phyloP scores from a whole-genome alignment of 257 asterid genomes.

The Eucommia ulmoides region DNA sequence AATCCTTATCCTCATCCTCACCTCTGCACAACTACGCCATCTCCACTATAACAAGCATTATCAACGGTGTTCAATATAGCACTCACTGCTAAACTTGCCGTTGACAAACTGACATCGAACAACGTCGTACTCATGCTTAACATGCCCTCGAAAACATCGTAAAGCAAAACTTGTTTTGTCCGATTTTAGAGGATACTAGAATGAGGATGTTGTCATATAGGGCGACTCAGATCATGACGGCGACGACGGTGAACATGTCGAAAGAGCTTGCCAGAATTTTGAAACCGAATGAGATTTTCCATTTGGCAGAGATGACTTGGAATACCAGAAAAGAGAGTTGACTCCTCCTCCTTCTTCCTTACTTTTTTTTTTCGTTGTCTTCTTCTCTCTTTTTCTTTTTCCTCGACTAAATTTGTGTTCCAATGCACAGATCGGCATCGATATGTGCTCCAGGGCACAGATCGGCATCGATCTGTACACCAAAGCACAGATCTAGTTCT shows the following conservation, averaged over 20 bases:
- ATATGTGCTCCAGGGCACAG: no score
- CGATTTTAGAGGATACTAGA: slow-evolving; percentile 47
- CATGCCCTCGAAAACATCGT: slow-evolving; percentile 57
- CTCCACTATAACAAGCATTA: slow-evolving; percentile 23
- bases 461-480: no score
- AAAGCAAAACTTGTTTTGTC: slow-evolving; percentile 52
- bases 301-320: slow-evolving; percentile 53
- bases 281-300: slow-evolving; percentile 36
- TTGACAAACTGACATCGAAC: slow-evolving; percentile 20
- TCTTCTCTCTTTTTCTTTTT: no score
- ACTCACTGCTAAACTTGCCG: slow-evolving; percentile 46
- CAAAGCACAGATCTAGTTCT: no score
- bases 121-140: slow-evolving; percentile 55
- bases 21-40: no score
- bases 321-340: slow-evolving; percentile 45
- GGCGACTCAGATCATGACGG: slow-evolving; percentile 38
- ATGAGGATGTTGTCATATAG: slow-evolving; percentile 41
- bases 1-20: no score
- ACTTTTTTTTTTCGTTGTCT: no score
- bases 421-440: no score
- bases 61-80: slow-evolving; percentile 30
- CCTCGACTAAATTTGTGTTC: no score
- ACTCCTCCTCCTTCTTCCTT: no score
- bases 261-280: slow-evolving; percentile 67
- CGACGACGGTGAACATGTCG: slow-evolving; percentile 19